A percentile compares a stretch with the other conserved stretches of the same genome.
Conservation (phyloP, 78 protist genomes). For the Dictyostelium discoideum region dicty_2.7 NC_007088.5:464501-465000, state of each 20-base stretch:
- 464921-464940: constrained; percentile 76
- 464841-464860: constrained; percentile 46
- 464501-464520: no score
- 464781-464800: constrained; percentile 56
- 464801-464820: constrained; percentile 39
- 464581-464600: background rate
- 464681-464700: background rate
- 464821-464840: constrained; percentile 12
- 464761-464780: constrained; percentile 16
- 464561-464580: no score
- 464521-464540: no score
- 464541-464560: no score
- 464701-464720: background rate
- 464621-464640: no score
- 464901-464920: constrained; percentile 37
- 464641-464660: background rate
- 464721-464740: constrained; percentile 73
- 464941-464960: constrained; percentile 74
- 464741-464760: constrained; percentile 44
- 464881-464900: constrained; percentile 51
- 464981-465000: constrained; percentile 50
- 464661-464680: background rate
- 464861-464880: constrained; percentile 70
- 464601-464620: background rate
- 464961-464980: constrained; percentile 65